phyloP scores from a whole-genome alignment of 176 grass and related monocot genomes.

The Avena sativa region DNA sequence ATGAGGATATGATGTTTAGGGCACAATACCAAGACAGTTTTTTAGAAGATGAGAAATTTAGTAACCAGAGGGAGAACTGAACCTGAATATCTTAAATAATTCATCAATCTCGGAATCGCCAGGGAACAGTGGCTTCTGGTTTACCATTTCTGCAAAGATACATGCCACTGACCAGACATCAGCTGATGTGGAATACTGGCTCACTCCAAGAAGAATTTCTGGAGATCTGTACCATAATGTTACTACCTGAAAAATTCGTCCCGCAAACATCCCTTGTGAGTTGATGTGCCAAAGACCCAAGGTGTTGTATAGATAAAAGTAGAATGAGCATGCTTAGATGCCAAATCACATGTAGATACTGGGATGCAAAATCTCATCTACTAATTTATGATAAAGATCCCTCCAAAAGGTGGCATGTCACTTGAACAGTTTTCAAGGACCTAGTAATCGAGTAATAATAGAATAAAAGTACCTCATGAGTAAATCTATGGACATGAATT shows the following conservation, averaged over 20 bases:
- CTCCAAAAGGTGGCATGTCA: not conserved
- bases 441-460: slow-evolving; percentile 9
- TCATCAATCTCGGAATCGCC: slow-evolving; percentile 97
- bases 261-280: slow-evolving; percentile 41
- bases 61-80: not conserved
- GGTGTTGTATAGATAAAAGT: slow-evolving; percentile 3
- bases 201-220: slow-evolving; percentile 84
- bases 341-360: not conserved
- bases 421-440: not conserved
- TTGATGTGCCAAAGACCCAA: not conserved
- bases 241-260: slow-evolving; percentile 73
- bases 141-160: slow-evolving; percentile 99
- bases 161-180: slow-evolving; percentile 96
- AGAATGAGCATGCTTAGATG: not conserved
- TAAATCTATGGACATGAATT: slow-evolving; percentile 91
- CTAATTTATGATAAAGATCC: not conserved
- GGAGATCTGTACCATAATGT: slow-evolving; percentile 95
- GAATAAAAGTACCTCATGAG: slow-evolving; percentile 76
- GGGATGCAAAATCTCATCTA: not conserved
- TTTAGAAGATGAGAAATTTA: slow-evolving; percentile 25
- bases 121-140: slow-evolving; percentile 83
- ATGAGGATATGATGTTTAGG: too few relatives aligned
- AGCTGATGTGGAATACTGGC: slow-evolving; percentile 90
- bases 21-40: too few relatives aligned
- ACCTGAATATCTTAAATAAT: slow-evolving; percentile 98